phyloP scores from a whole-genome alignment of 768 basidiomycete species.

The Rhizopogon roseolus region DNA sequence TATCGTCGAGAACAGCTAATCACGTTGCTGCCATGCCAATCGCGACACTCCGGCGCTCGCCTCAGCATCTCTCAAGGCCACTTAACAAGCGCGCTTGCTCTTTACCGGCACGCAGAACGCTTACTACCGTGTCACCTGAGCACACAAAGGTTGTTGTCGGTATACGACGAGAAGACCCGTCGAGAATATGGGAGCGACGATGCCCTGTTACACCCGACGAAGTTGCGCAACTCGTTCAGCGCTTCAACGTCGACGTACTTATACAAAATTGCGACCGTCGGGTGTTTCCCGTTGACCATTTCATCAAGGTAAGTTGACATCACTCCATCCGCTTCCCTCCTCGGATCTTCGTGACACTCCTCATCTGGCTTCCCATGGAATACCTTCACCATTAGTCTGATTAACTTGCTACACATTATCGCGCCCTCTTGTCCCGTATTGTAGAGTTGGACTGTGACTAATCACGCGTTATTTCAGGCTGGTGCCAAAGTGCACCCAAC shows the following conservation, averaged over 20 bases:
- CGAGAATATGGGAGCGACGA: conserved; percentile 83
- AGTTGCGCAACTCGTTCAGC: conserved; percentile 54
- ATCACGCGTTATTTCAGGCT: conserved; percentile 43
- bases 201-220: conserved; percentile 77
- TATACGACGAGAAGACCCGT: conserved; percentile 72
- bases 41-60: conserved; percentile 2
- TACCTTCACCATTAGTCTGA: conserved; percentile 1
- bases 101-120: conserved; percentile 16
- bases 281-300: conserved; percentile 63
- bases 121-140: conserved; percentile 14
- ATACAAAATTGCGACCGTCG: conserved; percentile 75
- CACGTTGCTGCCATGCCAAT: not conserved
- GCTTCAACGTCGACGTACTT: conserved; percentile 58
- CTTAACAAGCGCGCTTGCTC: conserved; percentile 13
- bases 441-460: not conserved
- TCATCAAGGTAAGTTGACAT: conserved; percentile 48
- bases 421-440: not conserved
- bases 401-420: not conserved
- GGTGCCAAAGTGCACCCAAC: conserved; percentile 62
- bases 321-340: not conserved
- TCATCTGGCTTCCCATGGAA: not conserved
- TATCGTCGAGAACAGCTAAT: not conserved
- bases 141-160: conserved; percentile 41
- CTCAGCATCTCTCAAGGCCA: not conserved
- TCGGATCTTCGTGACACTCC: not conserved